Percentiles rank a stretch among this genome's conserved stretches.
These are phyloP conservation scores for Diaporthe aspalathi DNA, from an alignment of 2,329 filamentous ascomycete genomes.

Conservation along the genomic window DNA sequence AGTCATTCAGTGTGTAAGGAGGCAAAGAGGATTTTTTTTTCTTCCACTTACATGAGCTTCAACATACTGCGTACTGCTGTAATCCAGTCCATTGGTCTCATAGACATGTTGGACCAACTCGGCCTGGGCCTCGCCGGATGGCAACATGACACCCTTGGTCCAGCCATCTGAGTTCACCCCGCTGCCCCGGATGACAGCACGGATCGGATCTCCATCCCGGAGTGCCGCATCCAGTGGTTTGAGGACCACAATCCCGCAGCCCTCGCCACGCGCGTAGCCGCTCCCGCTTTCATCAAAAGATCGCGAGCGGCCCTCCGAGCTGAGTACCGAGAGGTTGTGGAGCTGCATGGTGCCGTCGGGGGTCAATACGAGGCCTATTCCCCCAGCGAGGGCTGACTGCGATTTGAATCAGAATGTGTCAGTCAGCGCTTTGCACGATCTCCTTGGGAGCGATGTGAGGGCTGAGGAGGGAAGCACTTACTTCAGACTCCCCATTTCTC, in stretches of 20 bases:
- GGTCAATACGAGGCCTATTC: too few species aligned
- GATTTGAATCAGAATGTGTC: too few species aligned
- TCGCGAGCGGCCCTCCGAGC: slow-evolving; percentile 59
- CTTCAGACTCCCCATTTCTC: too few species aligned
- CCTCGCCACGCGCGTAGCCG: slow-evolving; percentile 72
- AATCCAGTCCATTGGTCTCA: slow-evolving; percentile 34
- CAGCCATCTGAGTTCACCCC: slow-evolving; percentile 66
- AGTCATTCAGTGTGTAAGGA: too few species aligned
- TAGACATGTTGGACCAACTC: slow-evolving; percentile 49
- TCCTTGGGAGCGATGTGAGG: too few species aligned
- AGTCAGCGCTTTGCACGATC: too few species aligned
- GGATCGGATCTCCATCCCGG: slow-evolving; percentile 65
- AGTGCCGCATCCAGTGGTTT: slow-evolving; percentile 68
- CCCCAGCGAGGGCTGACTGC: slow-evolving; percentile 55
- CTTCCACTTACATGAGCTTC: too few species aligned
- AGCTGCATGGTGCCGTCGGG: too few species aligned
- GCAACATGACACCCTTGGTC: slow-evolving; percentile 54
- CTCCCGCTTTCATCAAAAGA: slow-evolving; percentile 66
- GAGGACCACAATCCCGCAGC: slow-evolving; percentile 64
- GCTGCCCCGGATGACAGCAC: slow-evolving; percentile 62
- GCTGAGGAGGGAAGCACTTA: too few species aligned
- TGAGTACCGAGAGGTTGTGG: too few species aligned
- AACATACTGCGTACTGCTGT: slow-evolving; percentile 43
- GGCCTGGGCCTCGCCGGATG: slow-evolving; percentile 49
- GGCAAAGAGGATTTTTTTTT: too few species aligned